Conservation (phyloP, 2,329 filamentous ascomycete genomes). For the Microdochium trichocladiopsis region DNA sequence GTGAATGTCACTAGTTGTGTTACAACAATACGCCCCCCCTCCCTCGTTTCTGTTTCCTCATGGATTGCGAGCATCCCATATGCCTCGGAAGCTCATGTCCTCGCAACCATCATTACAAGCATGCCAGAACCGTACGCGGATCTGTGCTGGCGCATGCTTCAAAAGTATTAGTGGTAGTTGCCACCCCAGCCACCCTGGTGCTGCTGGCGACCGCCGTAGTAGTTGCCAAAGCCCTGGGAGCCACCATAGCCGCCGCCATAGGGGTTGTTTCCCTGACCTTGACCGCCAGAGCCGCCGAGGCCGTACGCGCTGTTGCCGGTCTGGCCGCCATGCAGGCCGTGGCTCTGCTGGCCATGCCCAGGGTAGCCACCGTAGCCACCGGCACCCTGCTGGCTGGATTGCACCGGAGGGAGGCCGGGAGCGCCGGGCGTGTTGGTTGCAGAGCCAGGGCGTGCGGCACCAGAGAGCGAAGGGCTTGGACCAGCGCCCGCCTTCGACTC, state of each 20-base stretch:
- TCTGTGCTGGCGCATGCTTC: background rate
- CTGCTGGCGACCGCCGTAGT: constrained; percentile 37
- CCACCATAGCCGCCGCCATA: constrained; percentile 44
- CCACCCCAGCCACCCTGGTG: constrained; percentile 48
- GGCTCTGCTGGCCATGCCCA: constrained; percentile 41
- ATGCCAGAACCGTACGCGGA: background rate
- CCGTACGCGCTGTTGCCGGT: constrained; percentile 40
- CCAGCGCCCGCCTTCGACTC: constrained; percentile 47
- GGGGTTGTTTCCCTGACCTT: constrained; percentile 46
- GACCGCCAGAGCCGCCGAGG: constrained; percentile 41
- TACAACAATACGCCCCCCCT: background rate
- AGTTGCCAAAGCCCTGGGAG: constrained; percentile 37
- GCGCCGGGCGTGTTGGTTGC: constrained; percentile 45
- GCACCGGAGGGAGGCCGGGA: constrained; percentile 46
- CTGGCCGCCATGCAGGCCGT: constrained; percentile 44
- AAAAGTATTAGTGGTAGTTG: constrained; percentile 44
- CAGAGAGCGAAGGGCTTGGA: constrained; percentile 48
- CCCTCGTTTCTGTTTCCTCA: no score
- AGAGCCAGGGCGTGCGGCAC: constrained; percentile 50
- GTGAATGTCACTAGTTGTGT: background rate
- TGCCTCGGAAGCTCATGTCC: background rate
- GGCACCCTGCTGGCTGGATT: constrained; percentile 46
- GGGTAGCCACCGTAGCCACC: constrained; percentile 49
- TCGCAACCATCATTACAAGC: background rate
- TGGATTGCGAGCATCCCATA: no score